phyloP scores from a whole-genome alignment of 768 basidiomycete genomes.

The Mycena leptocephala region DNA sequence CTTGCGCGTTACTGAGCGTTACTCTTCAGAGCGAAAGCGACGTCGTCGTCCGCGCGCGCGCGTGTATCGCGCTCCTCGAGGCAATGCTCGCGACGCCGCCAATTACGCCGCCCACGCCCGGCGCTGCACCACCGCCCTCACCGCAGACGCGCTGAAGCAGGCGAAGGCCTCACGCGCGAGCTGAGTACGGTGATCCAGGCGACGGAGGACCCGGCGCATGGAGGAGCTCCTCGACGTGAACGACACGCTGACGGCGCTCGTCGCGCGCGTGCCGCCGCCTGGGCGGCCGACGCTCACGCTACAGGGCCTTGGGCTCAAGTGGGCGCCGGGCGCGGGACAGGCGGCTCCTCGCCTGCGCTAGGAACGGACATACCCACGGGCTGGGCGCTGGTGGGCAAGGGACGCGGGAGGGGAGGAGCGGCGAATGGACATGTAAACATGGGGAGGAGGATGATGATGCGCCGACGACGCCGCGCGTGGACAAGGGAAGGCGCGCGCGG shows the following conservation, averaged over 20 bases:
- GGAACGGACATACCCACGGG: constrained; percentile 1
- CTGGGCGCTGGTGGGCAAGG: too few relatives aligned
- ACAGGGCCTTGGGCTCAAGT: constrained; percentile 60
- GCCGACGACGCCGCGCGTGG: constrained; percentile 74
- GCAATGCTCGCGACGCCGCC: constrained; percentile 40
- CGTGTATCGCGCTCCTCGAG: constrained; percentile 59
- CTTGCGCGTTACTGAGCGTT: constrained; percentile 12
- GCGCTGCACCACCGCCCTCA: constrained; percentile 32
- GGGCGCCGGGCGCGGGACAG: constrained; percentile 29
- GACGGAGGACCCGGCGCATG: constrained; percentile 73
- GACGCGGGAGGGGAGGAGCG: too few relatives aligned
- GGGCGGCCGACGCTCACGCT: constrained; percentile 58
- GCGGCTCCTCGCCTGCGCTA: constrained; percentile 11
- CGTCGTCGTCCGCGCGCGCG: constrained; percentile 63
- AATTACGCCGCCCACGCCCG: not conserved
- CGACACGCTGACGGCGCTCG: constrained; percentile 74
- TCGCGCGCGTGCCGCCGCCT: constrained; percentile 64
- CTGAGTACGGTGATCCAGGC: constrained; percentile 69
- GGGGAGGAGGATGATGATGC: constrained; percentile 54
- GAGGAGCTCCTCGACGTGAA: constrained; percentile 81
- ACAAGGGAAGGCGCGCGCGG: constrained; percentile 88
- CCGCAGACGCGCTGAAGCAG: constrained; percentile 59
- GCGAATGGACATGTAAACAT: constrained; percentile 37
- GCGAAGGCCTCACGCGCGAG: constrained; percentile 69
- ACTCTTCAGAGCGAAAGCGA: constrained; percentile 61